Base-by-base conservation (phyloP, 352 stramenopile genomes). In the Aphanomyces cochlioides region DNA sequence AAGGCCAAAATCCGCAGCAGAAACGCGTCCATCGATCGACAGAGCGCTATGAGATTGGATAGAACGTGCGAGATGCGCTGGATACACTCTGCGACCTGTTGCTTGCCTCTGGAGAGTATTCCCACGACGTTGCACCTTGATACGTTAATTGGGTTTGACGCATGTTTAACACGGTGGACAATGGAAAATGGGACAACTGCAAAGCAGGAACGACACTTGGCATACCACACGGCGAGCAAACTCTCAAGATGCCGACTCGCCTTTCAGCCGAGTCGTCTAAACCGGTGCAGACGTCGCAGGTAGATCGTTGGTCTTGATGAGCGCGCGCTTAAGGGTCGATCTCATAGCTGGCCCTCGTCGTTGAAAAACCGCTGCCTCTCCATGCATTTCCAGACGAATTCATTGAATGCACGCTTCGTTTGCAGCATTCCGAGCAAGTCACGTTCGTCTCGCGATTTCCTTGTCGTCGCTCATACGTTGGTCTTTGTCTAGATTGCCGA, bases 381-480 rank as follows among this genome's bases (percentile, higher is more conserved):
- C 43, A 56, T 50, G 59, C 43, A 5, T 67, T 56, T 54, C 38
- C 43, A 7, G 59, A 67, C 59, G 59, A 67, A 45, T 67, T 56
- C n/a, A 56, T 67, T 28, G 59, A 67, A 15, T 67, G 59, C 43
- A 67, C 59, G 5, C 41, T 67, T 8, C 38, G 19, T 7, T n/a
- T 67, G 10, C 38, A 67, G n/a, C 38, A 67, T 37, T 28, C 13
- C 43, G 59, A 67, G 41, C 38, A 56, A 5, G 1, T 67, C 19
- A 5, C 40, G 43, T 54, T 10, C 19, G 59, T 56, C 17, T 40
- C 10, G 13, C 17, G 3, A 12, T n/a, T 7, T 64, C 7, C 3
- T 64, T 45, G 5, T 0, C 56, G 7, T 64, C 17, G 37, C 8
- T 21, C 19, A 15, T 19, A 41, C 28, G 19, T 15, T 64, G 7